Evolutionary conservation across 2,329 filamentous ascomycete genomes (phyloP).

Genomic region (Fusarium piperis): DNA sequence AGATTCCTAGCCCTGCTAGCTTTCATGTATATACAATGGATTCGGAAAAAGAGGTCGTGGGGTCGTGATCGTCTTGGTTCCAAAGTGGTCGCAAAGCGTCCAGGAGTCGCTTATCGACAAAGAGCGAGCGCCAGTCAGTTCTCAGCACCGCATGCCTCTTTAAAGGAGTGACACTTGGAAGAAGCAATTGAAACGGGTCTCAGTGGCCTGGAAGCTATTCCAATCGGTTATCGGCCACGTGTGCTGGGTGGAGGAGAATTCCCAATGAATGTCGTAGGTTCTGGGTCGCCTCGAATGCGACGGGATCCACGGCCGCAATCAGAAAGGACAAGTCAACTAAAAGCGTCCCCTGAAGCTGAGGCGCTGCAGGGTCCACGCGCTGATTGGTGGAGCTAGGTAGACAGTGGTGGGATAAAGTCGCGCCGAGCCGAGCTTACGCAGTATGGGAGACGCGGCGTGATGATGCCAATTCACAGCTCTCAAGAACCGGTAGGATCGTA

Average conservation of each 20-base stretch:
- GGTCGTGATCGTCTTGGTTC: constrained; percentile 20
- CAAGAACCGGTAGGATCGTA: background rate
- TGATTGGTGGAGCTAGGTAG: constrained; percentile 31
- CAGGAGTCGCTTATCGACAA: constrained; percentile 24
- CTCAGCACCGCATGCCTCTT: constrained; percentile 38
- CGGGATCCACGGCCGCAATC: constrained; percentile 29
- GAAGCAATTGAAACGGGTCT: constrained; percentile 25
- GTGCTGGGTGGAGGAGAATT: constrained; percentile 17
- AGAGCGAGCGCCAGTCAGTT: constrained; percentile 25
- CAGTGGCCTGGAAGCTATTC: constrained; percentile 9
- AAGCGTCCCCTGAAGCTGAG: constrained; percentile 32
- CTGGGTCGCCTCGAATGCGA: constrained; percentile 14
- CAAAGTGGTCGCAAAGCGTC: constrained; percentile 25
- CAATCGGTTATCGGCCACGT: constrained; percentile 3
- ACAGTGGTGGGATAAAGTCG: constrained; percentile 38
- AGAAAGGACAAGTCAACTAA: constrained; percentile 45
- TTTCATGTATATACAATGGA: constrained; percentile 18
- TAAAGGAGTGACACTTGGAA: constrained; percentile 3
- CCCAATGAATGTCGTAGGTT: constrained; percentile 17
- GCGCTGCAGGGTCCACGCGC: constrained; percentile 29
- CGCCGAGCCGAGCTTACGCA: constrained; percentile 34
- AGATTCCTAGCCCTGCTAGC: constrained; percentile 25
- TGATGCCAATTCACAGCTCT: background rate
- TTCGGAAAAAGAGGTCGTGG: background rate
- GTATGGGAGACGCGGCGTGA: background rate